Evolutionary conservation across 306 rosid species (phyloP).

Genomic region (barrel medic (Medicago truncatula)): MtrunA17r5.0-ANR NC_053048.1:31617501-31618000

Average conservation of each 20-base stretch:
- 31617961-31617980: background rate
- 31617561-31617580: no score
- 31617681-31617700: background rate
- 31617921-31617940: background rate
- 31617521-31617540: background rate
- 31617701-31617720: background rate
- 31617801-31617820: background rate
- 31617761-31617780: background rate
- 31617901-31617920: background rate
- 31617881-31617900: background rate
- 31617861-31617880: background rate
- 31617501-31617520: background rate
- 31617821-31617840: background rate
- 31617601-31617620: no score
- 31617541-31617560: background rate
- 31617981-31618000: no score
- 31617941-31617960: no score
- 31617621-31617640: no score
- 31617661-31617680: background rate
- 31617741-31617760: background rate
- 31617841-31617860: background rate
- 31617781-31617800: no score
- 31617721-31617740: background rate
- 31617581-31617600: no score
- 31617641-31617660: no score